Evolutionary conservation across 257 asterid genomes (phyloP), one percentile per base, ranked within the genome.

Genomic region (Petunia axillaris): DNA sequence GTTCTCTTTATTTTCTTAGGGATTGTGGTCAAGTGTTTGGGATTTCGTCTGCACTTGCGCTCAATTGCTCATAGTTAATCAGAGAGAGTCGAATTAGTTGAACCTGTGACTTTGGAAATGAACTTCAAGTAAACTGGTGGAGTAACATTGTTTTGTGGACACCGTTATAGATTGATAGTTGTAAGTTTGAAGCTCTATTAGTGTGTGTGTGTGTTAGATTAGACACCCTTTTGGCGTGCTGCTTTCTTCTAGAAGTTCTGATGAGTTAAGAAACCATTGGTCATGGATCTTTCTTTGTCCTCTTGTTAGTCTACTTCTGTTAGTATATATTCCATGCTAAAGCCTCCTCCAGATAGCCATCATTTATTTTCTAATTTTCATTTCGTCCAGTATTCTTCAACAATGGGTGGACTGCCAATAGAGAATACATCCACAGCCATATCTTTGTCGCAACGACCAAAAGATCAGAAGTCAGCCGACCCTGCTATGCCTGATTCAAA

Each of bases 401-500:
- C 41, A 78, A 94, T 92, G 96, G 90, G 91, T 64, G 97, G 91
- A 55, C 38, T 88, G 36, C 81, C 86, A 4, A 55, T 62, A 44
- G 83, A 81, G 76, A 86, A 64, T 86, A 13, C 89, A 43, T 52
- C 92, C 54, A 75, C 96, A 48, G 87, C 85, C 60, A 84, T 88
- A 78, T 83, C 92, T 53, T 48, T 93, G 46, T 60, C 77, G 3
- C 85, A 83, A 63, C 35, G 88, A 7, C 83, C 67, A 68, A 86
- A 89, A 82, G 95, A 87, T 83, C 84, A 88, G 82, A 85, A 85
- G n/a, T 78, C 97, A 8, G 67, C 82, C 35, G 35, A 82, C 4
- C 85, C 87, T 36, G 80, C 91, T 25, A 86, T 41, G 16, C 57
- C 90, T 0, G 92, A 88, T 82, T 81, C 94, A 54, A 94, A 91